These are phyloP conservation scores for Sporothrix variecibatus DNA, from an alignment of 2,329 filamentous ascomycete species.

Conservation along the genomic window DNA sequence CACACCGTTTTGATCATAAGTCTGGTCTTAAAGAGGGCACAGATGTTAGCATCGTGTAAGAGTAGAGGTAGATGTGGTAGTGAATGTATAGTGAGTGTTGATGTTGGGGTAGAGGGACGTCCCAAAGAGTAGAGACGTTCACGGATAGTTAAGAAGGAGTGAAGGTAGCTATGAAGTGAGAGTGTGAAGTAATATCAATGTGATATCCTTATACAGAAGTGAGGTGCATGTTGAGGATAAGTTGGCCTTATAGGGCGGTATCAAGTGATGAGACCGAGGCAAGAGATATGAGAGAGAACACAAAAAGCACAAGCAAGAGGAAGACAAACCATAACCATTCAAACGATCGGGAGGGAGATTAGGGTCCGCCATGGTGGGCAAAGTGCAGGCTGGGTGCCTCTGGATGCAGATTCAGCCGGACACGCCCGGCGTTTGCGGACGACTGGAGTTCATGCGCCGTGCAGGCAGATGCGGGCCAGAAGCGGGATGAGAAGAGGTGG, in stretches of 20 bases:
- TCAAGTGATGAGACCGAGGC: not conserved
- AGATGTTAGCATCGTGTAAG: not conserved
- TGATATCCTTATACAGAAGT: not conserved
- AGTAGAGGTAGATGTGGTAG: not conserved
- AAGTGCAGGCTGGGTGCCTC: conserved; percentile 16
- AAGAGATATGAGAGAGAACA: not conserved
- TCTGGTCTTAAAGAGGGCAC: conserved; percentile 34
- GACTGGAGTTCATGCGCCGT: conserved; percentile 17
- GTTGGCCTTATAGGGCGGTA: too few relatives aligned
- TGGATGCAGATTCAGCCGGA: conserved; percentile 27
- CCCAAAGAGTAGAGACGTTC: not conserved
- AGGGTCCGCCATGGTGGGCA: conserved; percentile 38
- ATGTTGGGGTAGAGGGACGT: not conserved
- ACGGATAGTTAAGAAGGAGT: not conserved
- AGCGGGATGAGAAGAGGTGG: conserved; percentile 15
- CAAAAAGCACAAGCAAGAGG: not conserved
- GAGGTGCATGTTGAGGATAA: too few relatives aligned
- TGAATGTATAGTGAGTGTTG: not conserved
- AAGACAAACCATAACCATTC: conserved; percentile 37
- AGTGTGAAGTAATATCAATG: not conserved
- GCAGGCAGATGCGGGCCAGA: conserved; percentile 9
- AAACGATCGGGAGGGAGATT: conserved; percentile 34
- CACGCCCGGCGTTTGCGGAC: conserved; percentile 19
- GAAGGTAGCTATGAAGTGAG: not conserved
- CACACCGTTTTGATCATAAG: conserved; percentile 21